Evolutionary conservation across 768 basidiomycete species (phyloP), one percentile per base, ranked within the genome.

Genomic region (Cystobasidium ongulense): DNA sequence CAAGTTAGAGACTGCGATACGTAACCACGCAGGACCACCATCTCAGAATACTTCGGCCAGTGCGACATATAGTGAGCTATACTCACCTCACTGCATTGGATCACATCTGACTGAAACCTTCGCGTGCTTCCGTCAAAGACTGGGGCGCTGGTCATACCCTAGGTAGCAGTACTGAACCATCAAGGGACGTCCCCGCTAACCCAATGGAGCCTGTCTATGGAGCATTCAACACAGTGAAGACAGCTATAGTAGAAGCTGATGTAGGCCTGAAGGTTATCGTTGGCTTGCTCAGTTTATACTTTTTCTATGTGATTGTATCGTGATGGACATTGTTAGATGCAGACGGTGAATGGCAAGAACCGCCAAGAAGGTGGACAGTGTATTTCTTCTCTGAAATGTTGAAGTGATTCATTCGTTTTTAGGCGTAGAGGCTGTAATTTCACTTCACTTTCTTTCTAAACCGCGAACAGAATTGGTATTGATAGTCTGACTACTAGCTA

Each of bases 121-220:
- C 61, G 31, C 10, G 21, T 63, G 23, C 61, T 8, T 29, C 31
- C 33, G 31, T 5, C 4, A 33, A 46, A 71, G 68, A 10, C 18
- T 71, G 68, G 68, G 68, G 68, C 8, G 10, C 68, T 21, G 68
- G 68, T 1, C 52, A 59, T 8, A 71, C 68, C 1, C 43, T 71
- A 10, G 68, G 68, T 11, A 39, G 36, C 41, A 36, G 25, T 21
- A 46, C 10, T 18, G 63, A 39, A 18, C 8, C 35, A 7, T 64
- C 63, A 13, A 10, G 41, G 39, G 25, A 11, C 10, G 63, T 64
- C 7, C 23, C 35, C 13, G 63, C 63, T 17, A 64, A 64, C 36
- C 63, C 63, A 36, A 64, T 46, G 41, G 63, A 64, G 23, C 25
- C 41, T 39, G 63, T 46, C 13, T 41, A 27, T 10, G 36, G 63